Conservation (phyloP, 768 basidiomycete genomes). For the Tulasnella sp. region DNA sequence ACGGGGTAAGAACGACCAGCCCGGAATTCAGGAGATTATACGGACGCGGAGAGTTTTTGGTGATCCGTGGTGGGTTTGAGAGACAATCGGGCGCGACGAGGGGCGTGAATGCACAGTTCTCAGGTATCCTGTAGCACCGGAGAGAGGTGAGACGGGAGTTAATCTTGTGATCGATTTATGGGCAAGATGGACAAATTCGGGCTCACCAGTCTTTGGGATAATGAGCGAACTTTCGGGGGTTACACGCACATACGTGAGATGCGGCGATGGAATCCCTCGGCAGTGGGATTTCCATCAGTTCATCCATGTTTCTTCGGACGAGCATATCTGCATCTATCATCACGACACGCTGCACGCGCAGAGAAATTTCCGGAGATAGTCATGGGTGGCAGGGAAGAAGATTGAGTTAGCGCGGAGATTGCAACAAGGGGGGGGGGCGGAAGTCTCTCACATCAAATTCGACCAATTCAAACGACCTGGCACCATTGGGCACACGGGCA, state of each 20-base stretch:
- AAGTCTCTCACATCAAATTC: conserved; percentile 58
- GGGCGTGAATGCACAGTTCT: conserved; percentile 78
- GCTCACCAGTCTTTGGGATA: conserved; percentile 85
- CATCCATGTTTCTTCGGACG: conserved; percentile 77
- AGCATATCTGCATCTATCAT: conserved; percentile 89
- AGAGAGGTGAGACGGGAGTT: conserved; percentile 26
- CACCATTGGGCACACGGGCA: neutral
- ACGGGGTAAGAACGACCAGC: conserved; percentile 79
- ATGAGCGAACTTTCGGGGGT: conserved; percentile 75
- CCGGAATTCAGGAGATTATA: conserved; percentile 87
- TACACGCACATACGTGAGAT: conserved; percentile 88
- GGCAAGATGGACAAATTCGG: neutral
- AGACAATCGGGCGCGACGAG: conserved; percentile 46
- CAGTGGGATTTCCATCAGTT: conserved; percentile 47
- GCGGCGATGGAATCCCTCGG: conserved; percentile 76
- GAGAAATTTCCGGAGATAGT: neutral
- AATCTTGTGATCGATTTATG: neutral
- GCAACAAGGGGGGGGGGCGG: neutral
- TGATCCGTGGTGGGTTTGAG: conserved; percentile 44
- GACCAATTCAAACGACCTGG: conserved; percentile 57
- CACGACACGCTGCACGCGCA: conserved; percentile 45
- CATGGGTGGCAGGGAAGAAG: conserved; percentile 1
- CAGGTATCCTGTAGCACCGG: conserved; percentile 68
- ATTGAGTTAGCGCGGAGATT: neutral
- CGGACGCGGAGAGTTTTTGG: conserved; percentile 57